phyloP scores from a whole-genome alignment of 805 yeast genomes.

The Myxozyma vanderwaltii region DNA sequence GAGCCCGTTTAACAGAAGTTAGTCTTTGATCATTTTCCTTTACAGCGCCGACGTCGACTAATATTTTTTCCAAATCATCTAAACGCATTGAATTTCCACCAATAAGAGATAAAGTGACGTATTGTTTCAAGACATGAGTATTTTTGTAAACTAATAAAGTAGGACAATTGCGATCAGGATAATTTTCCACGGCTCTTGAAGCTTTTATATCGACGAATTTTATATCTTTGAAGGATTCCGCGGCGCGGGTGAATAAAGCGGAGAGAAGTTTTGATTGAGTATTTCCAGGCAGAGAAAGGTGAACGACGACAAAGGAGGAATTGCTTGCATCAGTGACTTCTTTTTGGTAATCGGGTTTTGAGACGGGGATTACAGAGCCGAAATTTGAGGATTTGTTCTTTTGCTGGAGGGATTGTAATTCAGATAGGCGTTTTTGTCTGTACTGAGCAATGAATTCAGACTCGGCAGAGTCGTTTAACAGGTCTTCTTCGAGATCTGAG shows the following conservation, averaged over 20 bases:
- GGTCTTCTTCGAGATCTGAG: slow-evolving; percentile 73
- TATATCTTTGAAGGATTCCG: slow-evolving; percentile 72
- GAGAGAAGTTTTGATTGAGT: slow-evolving; percentile 59
- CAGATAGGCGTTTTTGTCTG: slow-evolving; percentile 74
- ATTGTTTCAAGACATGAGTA: slow-evolving; percentile 77
- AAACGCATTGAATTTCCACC: slow-evolving; percentile 80
- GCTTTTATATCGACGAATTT: slow-evolving; percentile 94
- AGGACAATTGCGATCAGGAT: slow-evolving; percentile 89
- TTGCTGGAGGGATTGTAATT: slow-evolving; percentile 55
- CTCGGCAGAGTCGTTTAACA: slow-evolving; percentile 92
- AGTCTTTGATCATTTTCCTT: slow-evolving; percentile 68
- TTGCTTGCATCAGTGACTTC: slow-evolving; percentile 82
- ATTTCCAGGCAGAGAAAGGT: slow-evolving; percentile 63
- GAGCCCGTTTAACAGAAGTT: not conserved
- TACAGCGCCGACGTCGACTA: slow-evolving; percentile 70
- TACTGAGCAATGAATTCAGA: slow-evolving; percentile 69
- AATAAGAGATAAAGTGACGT: slow-evolving; percentile 72
- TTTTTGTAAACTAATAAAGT: slow-evolving; percentile 81
- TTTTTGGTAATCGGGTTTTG: slow-evolving; percentile 82
- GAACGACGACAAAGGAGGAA: slow-evolving; percentile 69
- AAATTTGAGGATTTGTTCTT: slow-evolving; percentile 47
- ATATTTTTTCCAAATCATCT: slow-evolving; percentile 69
- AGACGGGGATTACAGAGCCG: slow-evolving; percentile 76
- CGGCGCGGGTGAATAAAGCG: slow-evolving; percentile 57
- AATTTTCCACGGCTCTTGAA: slow-evolving; percentile 85